Evolutionary conservation across 352 stramenopile genomes (phyloP).

Genomic region (Phytophthora nicotianae): DNA sequence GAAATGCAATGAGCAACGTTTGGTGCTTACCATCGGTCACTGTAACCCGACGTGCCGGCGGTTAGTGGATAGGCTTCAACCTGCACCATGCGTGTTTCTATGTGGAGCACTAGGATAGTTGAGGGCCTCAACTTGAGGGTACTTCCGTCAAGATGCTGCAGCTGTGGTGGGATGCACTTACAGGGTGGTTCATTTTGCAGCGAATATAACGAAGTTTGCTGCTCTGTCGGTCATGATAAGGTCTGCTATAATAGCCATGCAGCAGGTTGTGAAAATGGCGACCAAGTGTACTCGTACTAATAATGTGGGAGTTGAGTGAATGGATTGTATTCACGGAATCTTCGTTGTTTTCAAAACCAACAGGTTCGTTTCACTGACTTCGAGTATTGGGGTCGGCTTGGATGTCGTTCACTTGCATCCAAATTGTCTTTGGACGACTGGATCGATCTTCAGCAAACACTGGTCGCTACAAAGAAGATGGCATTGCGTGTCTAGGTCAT

Average conservation of each 20-base stretch:
- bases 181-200: neutral
- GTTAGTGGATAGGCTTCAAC: conserved; percentile 27
- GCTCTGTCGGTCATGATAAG: neutral
- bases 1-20: conserved; percentile 15
- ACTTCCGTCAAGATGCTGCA: neutral
- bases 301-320: too few relatives aligned
- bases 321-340: too few relatives aligned
- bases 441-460: neutral
- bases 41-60: conserved; percentile 12
- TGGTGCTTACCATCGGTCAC: neutral
- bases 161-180: neutral
- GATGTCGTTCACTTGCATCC: too few relatives aligned
- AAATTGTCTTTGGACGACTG: neutral
- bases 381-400: neutral
- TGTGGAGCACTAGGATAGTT: conserved; percentile 1
- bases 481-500: neutral
- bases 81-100: conserved; percentile 12
- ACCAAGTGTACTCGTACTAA: too few relatives aligned
- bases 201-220: neutral
- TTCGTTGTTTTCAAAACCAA: neutral
- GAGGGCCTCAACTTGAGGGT: neutral
- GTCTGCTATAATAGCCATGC: too few relatives aligned
- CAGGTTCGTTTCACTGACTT: neutral
- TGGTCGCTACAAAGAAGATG: neutral
- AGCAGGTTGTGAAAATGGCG: too few relatives aligned